Percentiles rank a stretch among this genome's conserved stretches.
phyloP scores from a whole-genome alignment of 306 rosid species.

The Boehmeria nivea region DNA sequence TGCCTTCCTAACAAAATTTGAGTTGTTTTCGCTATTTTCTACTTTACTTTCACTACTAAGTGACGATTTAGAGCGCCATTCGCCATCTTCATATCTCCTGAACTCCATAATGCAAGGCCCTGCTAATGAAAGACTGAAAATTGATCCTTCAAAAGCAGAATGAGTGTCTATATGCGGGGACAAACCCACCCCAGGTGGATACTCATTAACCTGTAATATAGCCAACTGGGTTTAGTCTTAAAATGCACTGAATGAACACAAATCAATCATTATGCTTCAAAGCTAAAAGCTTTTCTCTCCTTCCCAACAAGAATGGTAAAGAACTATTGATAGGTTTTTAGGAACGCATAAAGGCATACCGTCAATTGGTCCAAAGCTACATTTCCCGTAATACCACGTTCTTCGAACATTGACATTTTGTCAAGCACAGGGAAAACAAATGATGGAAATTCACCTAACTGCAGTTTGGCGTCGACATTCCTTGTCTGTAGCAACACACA shows the following conservation, averaged over 20 bases:
- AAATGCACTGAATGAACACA: conserved; percentile 11
- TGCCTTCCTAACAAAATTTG: conserved; percentile 49
- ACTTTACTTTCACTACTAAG: conserved; percentile 28
- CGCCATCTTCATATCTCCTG: conserved; percentile 53
- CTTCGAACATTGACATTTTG: conserved; percentile 49
- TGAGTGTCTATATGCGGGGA: conserved; percentile 97
- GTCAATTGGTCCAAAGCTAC: conserved; percentile 76
- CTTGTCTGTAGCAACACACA: conserved; percentile 56
- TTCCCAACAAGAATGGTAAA: not conserved
- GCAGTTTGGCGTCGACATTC: conserved; percentile 60
- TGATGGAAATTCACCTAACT: conserved; percentile 73
- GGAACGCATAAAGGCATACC: conserved; percentile 32
- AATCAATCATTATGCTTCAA: not conserved
- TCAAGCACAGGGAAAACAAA: conserved; percentile 61
- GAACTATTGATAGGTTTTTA: conserved; percentile 7
- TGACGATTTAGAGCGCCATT: conserved; percentile 36
- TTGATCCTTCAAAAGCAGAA: conserved; percentile 93
- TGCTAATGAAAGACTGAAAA: conserved; percentile 90
- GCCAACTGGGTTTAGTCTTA: conserved; percentile 18
- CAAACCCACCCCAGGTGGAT: conserved; percentile 94
- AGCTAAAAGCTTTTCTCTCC: not conserved
- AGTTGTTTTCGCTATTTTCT: conserved; percentile 40
- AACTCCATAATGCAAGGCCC: conserved; percentile 99
- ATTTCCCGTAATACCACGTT: conserved; percentile 29
- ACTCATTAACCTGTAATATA: conserved; percentile 77